These are phyloP conservation scores for Barnettozyma populi DNA, from an alignment of 805 yeast genomes.

Conservation along the genomic window DNA sequence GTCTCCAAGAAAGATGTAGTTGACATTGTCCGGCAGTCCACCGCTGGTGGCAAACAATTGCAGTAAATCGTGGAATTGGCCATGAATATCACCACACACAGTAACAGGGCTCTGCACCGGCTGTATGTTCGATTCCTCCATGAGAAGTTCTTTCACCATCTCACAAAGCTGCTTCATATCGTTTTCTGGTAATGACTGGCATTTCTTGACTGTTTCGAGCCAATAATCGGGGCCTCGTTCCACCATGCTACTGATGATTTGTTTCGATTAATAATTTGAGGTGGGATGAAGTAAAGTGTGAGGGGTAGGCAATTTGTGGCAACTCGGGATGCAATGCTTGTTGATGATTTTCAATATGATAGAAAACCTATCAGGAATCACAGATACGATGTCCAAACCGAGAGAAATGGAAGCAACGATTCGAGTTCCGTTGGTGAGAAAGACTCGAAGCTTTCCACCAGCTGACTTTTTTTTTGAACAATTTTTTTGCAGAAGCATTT, in stretches of 20 bases:
- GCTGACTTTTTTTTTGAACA: not conserved
- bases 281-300: too few species aligned
- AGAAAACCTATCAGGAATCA: not conserved
- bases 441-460: not conserved
- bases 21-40: slow-evolving; percentile 80
- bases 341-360: not conserved
- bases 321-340: not conserved
- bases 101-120: slow-evolving; percentile 93
- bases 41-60: slow-evolving; percentile 90
- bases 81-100: slow-evolving; percentile 97
- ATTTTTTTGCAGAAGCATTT: not conserved
- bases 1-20: slow-evolving; percentile 88
- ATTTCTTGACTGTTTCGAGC: slow-evolving; percentile 89
- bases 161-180: slow-evolving; percentile 97
- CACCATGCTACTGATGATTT: slow-evolving; percentile 33
- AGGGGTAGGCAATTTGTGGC: too few species aligned
- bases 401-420: not conserved
- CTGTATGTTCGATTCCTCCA: slow-evolving; percentile 95
- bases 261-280: not conserved
- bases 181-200: slow-evolving; percentile 80
- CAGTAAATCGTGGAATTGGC: slow-evolving; percentile 91
- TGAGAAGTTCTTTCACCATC: slow-evolving; percentile 84
- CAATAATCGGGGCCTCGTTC: slow-evolving; percentile 92
- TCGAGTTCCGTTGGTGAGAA: not conserved
- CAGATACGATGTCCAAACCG: not conserved